Base-by-base conservation (phyloP, 1,139 yeast genomes). In the Zygoascus meyerae region DNA sequence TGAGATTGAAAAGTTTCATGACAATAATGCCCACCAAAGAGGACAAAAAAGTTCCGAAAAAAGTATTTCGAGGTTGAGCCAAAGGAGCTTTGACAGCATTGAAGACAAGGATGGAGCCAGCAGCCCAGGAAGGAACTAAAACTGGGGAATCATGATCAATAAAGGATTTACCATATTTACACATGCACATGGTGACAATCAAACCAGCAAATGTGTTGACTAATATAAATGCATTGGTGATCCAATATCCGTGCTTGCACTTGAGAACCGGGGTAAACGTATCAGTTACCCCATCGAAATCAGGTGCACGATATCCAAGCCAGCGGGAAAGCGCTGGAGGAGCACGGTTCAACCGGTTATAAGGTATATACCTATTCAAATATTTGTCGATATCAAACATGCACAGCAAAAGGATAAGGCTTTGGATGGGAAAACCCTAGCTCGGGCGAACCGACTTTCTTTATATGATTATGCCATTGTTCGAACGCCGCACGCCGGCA, bases 11-110 rank as follows among this genome's bases (percentile, higher is more conserved):
- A 46, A 82, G 65, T 56, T 81, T 81, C 49, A 71, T 72, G 26
- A 82, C 62, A 50, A 80, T 69, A 1, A 79, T 66, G 0, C 87
- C 87, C 28, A 79, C 58, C 8, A 81, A 42, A 0, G 83, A 65
- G 3, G 81, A 63, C 2, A 79, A 28, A 52, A 81, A 69, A 42
- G 81, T 83, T 2, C 87, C 87, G 44, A 75, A 46, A 5, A 81
- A 50, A 0, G 81, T 67, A 59, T 75, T 79, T 46, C 87, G 63
- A 0, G 89, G 89, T 63, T 82, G 89, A 1, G 86, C 80, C 44
- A 82, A 65, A 1, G 89, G 87, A 0, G 76, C 76, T 40, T 63
- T 72, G 14, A 69, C 66, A 0, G 79, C 76, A 58, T 81, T 81
- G 63, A 77, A 82, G 42, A 80, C 68, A 17, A 82, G 66, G 35